These are phyloP conservation scores for Oryza brachyantha DNA, from an alignment of 176 grass and related monocot species.

Conservation along the genomic window DNA sequence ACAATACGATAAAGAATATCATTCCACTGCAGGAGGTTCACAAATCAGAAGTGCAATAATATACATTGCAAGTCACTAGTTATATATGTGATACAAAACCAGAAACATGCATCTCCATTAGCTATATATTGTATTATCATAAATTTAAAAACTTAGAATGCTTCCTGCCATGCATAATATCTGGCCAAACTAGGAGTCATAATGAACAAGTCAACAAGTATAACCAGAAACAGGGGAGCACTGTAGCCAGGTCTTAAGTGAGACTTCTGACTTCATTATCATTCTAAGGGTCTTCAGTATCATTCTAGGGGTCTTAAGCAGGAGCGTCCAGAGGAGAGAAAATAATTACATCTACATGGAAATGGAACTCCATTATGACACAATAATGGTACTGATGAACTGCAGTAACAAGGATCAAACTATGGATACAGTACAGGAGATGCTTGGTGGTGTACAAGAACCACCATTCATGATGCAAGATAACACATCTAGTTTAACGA, in stretches of 20 bases:
- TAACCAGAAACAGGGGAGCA: background rate
- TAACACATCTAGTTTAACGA: background rate
- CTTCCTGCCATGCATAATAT: background rate
- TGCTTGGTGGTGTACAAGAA: background rate
- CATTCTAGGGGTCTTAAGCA: background rate
- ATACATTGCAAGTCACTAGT: background rate
- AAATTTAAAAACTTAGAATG: background rate
- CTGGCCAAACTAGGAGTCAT: background rate
- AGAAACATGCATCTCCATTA: background rate
- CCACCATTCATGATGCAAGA: background rate
- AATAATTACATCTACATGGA: background rate
- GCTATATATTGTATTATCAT: background rate
- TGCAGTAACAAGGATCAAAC: background rate
- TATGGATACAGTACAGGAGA: background rate
- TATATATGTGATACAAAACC: background rate
- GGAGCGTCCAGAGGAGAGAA: background rate
- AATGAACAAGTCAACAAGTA: background rate
- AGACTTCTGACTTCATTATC: background rate
- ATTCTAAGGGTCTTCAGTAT: too few species aligned
- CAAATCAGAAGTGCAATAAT: background rate
- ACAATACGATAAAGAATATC: slow-evolving; percentile 15
- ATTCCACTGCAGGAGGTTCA: background rate
- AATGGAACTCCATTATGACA: background rate
- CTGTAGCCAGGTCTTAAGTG: background rate
- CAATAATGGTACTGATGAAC: background rate